Evolutionary conservation across 805 yeast genomes (phyloP).

Genomic region (Candida hispaniensis): DNA sequence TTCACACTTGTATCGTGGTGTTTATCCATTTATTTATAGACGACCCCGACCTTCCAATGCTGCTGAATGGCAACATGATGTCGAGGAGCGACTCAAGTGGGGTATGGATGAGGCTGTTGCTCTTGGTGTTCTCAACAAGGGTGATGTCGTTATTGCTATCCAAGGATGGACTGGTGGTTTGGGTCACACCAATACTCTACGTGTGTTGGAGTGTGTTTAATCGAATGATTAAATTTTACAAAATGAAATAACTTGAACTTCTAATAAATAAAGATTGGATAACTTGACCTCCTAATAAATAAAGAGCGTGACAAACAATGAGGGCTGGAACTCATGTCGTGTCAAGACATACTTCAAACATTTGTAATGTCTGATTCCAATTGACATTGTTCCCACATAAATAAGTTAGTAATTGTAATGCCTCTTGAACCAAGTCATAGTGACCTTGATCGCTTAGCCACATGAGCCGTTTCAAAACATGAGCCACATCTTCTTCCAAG

Average conservation of each 20-base stretch:
- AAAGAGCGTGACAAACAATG: too few relatives aligned
- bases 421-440: too few relatives aligned
- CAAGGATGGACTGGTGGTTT: conserved; percentile 60
- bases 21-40: conserved; percentile 86
- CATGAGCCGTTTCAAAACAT: neutral
- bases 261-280: too few relatives aligned
- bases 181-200: conserved; percentile 88
- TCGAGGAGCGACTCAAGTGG: conserved; percentile 86
- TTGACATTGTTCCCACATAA: too few relatives aligned
- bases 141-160: conserved; percentile 85
- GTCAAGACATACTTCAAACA: too few relatives aligned
- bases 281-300: too few relatives aligned
- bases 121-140: conserved; percentile 74
- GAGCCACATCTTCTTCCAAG: conserved; percentile 3
- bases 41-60: conserved; percentile 40
- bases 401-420: too few relatives aligned
- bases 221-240: neutral
- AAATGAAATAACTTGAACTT: too few relatives aligned
- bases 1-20: conserved; percentile 96
- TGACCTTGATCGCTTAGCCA: conserved; percentile 1
- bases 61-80: conserved; percentile 92
- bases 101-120: conserved; percentile 84
- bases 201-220: conserved; percentile 61
- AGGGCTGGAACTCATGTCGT: too few relatives aligned
- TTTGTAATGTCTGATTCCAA: too few relatives aligned